Conservation (phyloP, 331 rosid genomes). For the Acacia pycnantha region DNA sequence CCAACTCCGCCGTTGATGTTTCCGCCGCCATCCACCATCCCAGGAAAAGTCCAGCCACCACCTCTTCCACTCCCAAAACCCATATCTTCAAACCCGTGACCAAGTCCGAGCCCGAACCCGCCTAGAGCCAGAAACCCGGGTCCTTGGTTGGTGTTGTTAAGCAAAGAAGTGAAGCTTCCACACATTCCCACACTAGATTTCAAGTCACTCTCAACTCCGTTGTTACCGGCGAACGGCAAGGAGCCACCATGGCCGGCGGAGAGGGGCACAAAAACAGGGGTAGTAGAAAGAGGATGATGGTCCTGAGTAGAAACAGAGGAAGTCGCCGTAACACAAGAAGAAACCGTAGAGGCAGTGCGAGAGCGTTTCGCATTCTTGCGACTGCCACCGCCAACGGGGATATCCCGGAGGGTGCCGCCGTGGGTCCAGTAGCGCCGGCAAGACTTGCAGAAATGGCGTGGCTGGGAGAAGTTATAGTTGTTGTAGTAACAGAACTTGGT, state of each 20-base stretch:
- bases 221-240: constrained; percentile 34
- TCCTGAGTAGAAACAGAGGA: constrained; percentile 32
- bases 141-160: constrained; percentile 51
- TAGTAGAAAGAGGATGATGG: constrained; percentile 27
- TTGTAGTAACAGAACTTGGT: constrained; percentile 95
- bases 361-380: constrained; percentile 88
- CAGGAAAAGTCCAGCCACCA: constrained; percentile 66
- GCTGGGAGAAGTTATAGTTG: constrained; percentile 95
- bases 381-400: constrained; percentile 89
- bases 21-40: constrained; percentile 45
- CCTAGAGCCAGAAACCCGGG: constrained; percentile 71
- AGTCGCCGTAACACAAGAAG: constrained; percentile 23
- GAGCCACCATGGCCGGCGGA: constrained; percentile 28
- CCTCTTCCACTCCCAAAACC: constrained; percentile 64
- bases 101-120: constrained; percentile 83
- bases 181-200: constrained; percentile 41
- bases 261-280: constrained; percentile 41
- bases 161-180: constrained; percentile 77
- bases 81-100: constrained; percentile 66
- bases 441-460: constrained; percentile 89
- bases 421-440: constrained; percentile 99
- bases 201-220: constrained; percentile 42
- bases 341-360: constrained; percentile 48
- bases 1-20: constrained; percentile 33
- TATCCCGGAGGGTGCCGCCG: constrained; percentile 91